These are phyloP conservation scores for Onygenales sp. DNA, from an alignment of 2,329 filamentous ascomycete species.

Conservation along the genomic window DNA sequence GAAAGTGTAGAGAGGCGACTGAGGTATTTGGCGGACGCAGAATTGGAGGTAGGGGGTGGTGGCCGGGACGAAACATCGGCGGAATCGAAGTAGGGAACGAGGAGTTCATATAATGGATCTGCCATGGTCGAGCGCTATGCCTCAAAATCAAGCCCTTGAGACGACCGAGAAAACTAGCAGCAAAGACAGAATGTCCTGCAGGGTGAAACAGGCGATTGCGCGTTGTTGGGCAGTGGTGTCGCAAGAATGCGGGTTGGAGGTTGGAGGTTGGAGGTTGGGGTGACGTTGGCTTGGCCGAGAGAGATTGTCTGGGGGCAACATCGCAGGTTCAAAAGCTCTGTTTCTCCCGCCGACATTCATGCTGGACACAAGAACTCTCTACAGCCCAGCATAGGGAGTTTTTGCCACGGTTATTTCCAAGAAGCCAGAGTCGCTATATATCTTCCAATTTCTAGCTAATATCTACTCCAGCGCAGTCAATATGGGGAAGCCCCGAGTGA, in stretches of 20 bases:
- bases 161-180: neutral
- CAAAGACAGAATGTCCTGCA: neutral
- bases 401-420: neutral
- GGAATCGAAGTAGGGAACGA: constrained; percentile 51
- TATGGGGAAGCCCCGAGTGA: constrained; percentile 52
- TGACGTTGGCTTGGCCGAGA: too few relatives aligned
- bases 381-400: neutral
- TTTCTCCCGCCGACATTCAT: too few relatives aligned
- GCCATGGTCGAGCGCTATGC: constrained; percentile 39
- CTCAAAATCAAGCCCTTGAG: neutral
- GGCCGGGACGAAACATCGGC: constrained; percentile 27
- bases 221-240: neutral
- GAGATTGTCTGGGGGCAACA: too few relatives aligned
- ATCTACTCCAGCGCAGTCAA: constrained; percentile 7
- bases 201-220: neutral
- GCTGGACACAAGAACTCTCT: too few relatives aligned
- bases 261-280: neutral
- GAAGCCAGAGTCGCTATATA: neutral
- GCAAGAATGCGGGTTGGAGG: neutral
- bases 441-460: neutral
- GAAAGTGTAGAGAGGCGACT: constrained; percentile 67
- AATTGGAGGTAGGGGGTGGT: constrained; percentile 22
- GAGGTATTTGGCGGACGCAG: constrained; percentile 59
- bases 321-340: too few relatives aligned
- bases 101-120: constrained; percentile 66